Evolutionary conservation across 495 filamentous ascomycete genomes (phyloP).

Genomic region (Penicillium coffeae): DNA sequence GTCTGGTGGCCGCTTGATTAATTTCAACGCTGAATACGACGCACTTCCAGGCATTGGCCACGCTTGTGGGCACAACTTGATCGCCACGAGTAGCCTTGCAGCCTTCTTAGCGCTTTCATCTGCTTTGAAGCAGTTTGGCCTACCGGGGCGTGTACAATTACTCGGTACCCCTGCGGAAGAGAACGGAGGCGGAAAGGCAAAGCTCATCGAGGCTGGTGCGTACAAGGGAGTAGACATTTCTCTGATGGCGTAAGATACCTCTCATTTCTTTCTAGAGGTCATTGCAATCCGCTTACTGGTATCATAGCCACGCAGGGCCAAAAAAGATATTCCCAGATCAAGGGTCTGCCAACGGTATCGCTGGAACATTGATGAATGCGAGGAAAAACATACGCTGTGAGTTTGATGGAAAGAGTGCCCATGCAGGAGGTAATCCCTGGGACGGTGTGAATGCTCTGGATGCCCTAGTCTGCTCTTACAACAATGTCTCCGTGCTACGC

Average conservation of each 20-base stretch:
- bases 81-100: slow-evolving; percentile 58
- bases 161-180: slow-evolving; percentile 73
- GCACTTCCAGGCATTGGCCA: slow-evolving; percentile 60
- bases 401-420: slow-evolving; percentile 36
- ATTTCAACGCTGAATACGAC: slow-evolving; percentile 50
- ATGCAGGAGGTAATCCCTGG: slow-evolving; percentile 64
- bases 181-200: slow-evolving; percentile 66
- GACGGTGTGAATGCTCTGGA: slow-evolving; percentile 62
- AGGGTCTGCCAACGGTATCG: slow-evolving; percentile 23
- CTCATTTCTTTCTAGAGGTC: neutral
- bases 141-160: slow-evolving; percentile 56
- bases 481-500: slow-evolving; percentile 55
- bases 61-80: slow-evolving; percentile 69
- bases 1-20: slow-evolving; percentile 38
- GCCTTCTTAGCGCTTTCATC: slow-evolving; percentile 55
- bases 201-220: slow-evolving; percentile 58
- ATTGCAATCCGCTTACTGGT: neutral
- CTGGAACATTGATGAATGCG: slow-evolving; percentile 35
- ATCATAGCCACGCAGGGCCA: slow-evolving; percentile 27
- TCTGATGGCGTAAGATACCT: slow-evolving; percentile 52
- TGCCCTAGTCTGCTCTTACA: slow-evolving; percentile 58
- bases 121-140: slow-evolving; percentile 38
- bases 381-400: slow-evolving; percentile 35
- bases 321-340: slow-evolving; percentile 27
- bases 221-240: slow-evolving; percentile 63